Percentiles rank a stretch among this genome's conserved stretches.
Conservation (phyloP, 192 early-diverging fungal genomes). For the Phlyctochytrium arcticum region DNA sequence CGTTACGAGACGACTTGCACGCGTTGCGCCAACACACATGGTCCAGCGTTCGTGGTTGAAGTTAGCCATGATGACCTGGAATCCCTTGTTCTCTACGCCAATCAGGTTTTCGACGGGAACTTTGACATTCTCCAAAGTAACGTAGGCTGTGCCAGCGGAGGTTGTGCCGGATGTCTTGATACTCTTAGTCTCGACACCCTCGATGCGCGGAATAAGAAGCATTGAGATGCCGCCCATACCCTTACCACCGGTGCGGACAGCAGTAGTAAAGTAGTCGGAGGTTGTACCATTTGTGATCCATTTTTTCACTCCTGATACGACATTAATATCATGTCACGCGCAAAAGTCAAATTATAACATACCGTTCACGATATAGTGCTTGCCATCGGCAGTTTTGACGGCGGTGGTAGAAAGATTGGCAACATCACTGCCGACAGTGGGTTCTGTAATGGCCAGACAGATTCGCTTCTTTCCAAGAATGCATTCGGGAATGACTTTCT, state of each 20-base stretch:
- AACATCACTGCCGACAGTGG: slow-evolving; percentile 38
- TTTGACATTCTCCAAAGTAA: slow-evolving; percentile 67
- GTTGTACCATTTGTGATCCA: slow-evolving; percentile 46
- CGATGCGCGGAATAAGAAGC: slow-evolving; percentile 58
- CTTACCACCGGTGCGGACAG: slow-evolving; percentile 37
- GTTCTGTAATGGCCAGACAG: slow-evolving; percentile 52
- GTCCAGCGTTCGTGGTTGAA: slow-evolving; percentile 72
- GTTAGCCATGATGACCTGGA: slow-evolving; percentile 67
- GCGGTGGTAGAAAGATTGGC: slow-evolving; percentile 42
- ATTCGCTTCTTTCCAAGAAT: slow-evolving; percentile 47
- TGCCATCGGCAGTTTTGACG: slow-evolving; percentile 37
- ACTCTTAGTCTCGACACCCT: slow-evolving; percentile 54
- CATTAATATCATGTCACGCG: too few relatives aligned
- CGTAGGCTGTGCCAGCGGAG: slow-evolving; percentile 60
- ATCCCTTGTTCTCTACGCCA: slow-evolving; percentile 62
- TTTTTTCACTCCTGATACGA: slow-evolving; percentile 55
- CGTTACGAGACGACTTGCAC: slow-evolving; percentile 41
- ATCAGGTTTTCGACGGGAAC: slow-evolving; percentile 69
- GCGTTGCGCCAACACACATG: slow-evolving; percentile 43
- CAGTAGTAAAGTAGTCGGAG: slow-evolving; percentile 53
- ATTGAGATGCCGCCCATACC: slow-evolving; percentile 58
- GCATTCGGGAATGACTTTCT: slow-evolving; percentile 38
- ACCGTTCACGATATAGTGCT: slow-evolving; percentile 56
- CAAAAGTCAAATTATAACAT: too few relatives aligned
- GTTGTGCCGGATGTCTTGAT: slow-evolving; percentile 64